These are phyloP conservation scores for Macrolepiota albuminosa DNA, from an alignment of 768 basidiomycete species.

Conservation along the genomic window DNA sequence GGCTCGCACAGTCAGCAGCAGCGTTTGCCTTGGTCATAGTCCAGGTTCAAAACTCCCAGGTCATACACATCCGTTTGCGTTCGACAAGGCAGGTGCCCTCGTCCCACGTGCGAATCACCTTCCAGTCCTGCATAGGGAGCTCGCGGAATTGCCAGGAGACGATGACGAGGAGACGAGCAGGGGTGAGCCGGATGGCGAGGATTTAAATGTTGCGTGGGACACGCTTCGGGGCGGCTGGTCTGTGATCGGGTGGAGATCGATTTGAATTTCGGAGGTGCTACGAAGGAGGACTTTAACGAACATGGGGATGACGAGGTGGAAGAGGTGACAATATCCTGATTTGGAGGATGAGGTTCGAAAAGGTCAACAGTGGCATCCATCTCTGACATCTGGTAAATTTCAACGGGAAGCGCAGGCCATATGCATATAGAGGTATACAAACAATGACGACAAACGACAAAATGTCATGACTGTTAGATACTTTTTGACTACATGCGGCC, in stretches of 20 bases:
- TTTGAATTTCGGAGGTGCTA: conserved; percentile 35
- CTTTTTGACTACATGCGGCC: not conserved
- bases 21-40: not conserved
- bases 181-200: too few relatives aligned
- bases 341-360: conserved; percentile 32
- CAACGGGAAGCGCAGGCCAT: too few relatives aligned
- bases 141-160: conserved; percentile 16
- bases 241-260: too few relatives aligned
- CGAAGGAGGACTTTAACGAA: conserved; percentile 13
- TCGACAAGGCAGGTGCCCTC: conserved; percentile 26
- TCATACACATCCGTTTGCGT: conserved; percentile 38
- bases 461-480: conserved; percentile 55
- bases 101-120: conserved; percentile 37
- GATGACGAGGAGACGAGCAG: conserved; percentile 14
- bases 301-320: conserved; percentile 24
- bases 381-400: too few relatives aligned
- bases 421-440: too few relatives aligned
- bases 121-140: conserved; percentile 24
- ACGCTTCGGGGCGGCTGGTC: too few relatives aligned
- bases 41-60: not conserved
- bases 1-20: not conserved
- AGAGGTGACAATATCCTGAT: too few relatives aligned
- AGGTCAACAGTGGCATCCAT: too few relatives aligned
- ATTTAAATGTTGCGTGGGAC: too few relatives aligned
- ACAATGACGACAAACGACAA: too few relatives aligned